Percentiles rank a stretch among this genome's conserved stretches.
Conservation (phyloP, 805 yeast genomes). For the Starmerella cellae region DNA sequence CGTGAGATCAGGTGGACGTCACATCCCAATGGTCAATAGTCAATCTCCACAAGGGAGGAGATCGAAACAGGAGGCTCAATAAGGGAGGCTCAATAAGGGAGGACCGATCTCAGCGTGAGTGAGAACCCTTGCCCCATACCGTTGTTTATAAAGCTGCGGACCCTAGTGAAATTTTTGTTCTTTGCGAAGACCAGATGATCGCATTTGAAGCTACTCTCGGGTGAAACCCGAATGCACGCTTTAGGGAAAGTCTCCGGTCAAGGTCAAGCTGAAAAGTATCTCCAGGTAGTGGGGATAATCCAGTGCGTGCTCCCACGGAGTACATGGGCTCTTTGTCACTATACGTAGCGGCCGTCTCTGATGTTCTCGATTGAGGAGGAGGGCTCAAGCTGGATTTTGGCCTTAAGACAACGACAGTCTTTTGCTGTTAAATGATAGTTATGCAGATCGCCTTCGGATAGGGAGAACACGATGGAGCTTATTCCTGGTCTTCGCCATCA, state of each 20-base stretch:
- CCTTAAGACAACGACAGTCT: slow-evolving; percentile 19
- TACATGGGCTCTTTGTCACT: slow-evolving; percentile 7
- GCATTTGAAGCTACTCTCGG: slow-evolving; percentile 25
- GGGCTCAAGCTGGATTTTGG: slow-evolving; percentile 9
- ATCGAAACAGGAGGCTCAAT: too few relatives aligned
- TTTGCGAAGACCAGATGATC: slow-evolving; percentile 18
- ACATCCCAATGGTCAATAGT: too few relatives aligned
- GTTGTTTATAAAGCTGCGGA: too few relatives aligned
- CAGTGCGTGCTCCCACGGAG: not conserved
- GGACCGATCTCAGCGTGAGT: too few relatives aligned
- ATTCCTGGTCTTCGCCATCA: slow-evolving; percentile 19
- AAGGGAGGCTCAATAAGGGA: too few relatives aligned
- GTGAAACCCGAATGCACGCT: slow-evolving; percentile 19
- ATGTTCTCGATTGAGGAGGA: slow-evolving; percentile 11
- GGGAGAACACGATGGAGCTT: slow-evolving; percentile 27
- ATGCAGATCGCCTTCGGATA: slow-evolving; percentile 19
- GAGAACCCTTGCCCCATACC: too few relatives aligned
- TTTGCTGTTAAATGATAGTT: slow-evolving; percentile 22
- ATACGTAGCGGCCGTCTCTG: slow-evolving; percentile 2
- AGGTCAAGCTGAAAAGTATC: slow-evolving; percentile 22
- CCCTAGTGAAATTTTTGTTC: slow-evolving; percentile 5
- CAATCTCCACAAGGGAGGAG: too few relatives aligned
- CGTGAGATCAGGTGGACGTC: too few relatives aligned
- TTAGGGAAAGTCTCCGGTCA: slow-evolving; percentile 29
- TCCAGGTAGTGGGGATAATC: slow-evolving; percentile 5